Base-by-base conservation (phyloP, 2,329 filamentous ascomycete species). In the Sporothrix humicola region DNA sequence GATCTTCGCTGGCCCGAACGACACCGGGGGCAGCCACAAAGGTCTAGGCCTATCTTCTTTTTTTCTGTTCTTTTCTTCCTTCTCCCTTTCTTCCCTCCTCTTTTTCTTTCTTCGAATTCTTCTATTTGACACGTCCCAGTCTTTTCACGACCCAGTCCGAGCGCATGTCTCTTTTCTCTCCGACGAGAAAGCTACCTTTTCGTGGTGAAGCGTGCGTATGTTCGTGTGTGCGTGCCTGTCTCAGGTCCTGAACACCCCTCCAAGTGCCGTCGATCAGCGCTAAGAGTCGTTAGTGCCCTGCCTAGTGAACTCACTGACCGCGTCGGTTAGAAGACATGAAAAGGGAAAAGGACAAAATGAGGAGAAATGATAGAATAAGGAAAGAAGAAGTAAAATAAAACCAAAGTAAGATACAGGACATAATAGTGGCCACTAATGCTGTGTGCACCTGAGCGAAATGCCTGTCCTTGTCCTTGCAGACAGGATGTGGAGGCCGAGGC, bases 201-300 rank as follows among this genome's bases (percentile, higher is more conserved):
- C 50, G 46, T 20, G 2, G 7, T 31, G 63, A 44, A 65, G 23
- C n/a, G 42, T 48, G 7, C 31, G 31, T 37, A 37, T 37, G 61
- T n/a, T 48, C 26, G 17, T 26, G 42, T 5, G 58, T 46, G n/a
- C 37, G 61, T 48, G 46, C 69, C n/a, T 71, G 69, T 59, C 69
- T 71, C 54, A 50, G 69, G 54, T 50, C 20, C 52, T 50, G 26
- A 48, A 37, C 42, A 52, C 12, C 20, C 48, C 44, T 42, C 37
- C 54, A 71, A 71, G 54, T 71, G 54, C 69, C 69, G 69, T 71
- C 37, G 69, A 71, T 59, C 69, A 71, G 20, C 69, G 69, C 69
- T 71, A 61, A 70, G n/a, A 42, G 23, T n/a, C 69, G 3, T 59
- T 61, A 59, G 54, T 46, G 69, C 23, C 59, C n/a, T 59, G 2